These are phyloP conservation scores for Calvatia gigantea DNA, from an alignment of 768 basidiomycete species.

Conservation along the genomic window DNA sequence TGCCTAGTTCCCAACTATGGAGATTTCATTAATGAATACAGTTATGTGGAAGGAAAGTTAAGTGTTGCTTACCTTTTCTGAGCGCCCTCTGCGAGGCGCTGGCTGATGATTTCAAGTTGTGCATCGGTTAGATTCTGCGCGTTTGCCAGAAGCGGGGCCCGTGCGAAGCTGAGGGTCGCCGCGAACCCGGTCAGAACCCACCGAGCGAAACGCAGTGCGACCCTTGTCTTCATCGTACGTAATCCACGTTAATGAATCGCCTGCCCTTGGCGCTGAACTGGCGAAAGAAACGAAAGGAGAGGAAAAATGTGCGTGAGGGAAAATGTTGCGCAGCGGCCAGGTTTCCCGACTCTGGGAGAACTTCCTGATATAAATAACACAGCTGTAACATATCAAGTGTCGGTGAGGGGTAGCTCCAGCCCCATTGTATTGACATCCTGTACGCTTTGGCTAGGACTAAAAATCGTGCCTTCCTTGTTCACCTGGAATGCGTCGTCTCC, in stretches of 20 bases:
- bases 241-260: not conserved
- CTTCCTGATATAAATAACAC: not conserved
- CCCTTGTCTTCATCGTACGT: not conserved
- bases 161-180: not conserved
- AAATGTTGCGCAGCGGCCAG: not conserved
- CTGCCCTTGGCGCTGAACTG: not conserved
- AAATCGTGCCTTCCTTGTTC: too few species aligned
- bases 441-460: too few species aligned
- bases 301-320: not conserved
- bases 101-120: slow-evolving; percentile 30
- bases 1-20: slow-evolving; percentile 54
- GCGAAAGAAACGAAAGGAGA: not conserved
- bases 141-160: slow-evolving; percentile 5
- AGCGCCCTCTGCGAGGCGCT: slow-evolving; percentile 34
- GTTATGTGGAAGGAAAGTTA: not conserved
- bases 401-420: too few species aligned
- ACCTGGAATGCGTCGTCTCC: too few species aligned
- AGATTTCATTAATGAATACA: not conserved
- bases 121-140: slow-evolving; percentile 30
- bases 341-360: too few species aligned
- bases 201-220: not conserved
- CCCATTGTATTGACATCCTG: too few species aligned
- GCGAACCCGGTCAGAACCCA: not conserved
- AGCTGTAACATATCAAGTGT: not conserved
- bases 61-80: slow-evolving; percentile 30